Conservation (phyloP, 352 stramenopile species). For the Phytophthora foliorum region DNA sequence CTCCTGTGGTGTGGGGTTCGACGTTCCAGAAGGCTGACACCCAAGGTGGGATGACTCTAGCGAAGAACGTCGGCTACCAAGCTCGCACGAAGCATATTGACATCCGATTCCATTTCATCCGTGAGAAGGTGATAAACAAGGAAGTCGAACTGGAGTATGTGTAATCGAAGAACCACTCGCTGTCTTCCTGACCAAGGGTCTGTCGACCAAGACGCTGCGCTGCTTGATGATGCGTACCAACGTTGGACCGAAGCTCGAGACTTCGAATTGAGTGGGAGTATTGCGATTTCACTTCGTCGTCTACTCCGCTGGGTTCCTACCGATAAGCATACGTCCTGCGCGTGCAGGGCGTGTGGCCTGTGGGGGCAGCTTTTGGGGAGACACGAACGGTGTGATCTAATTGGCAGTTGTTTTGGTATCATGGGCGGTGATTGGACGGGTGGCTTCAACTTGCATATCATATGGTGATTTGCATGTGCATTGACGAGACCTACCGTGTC, state of each 20-base stretch:
- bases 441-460: too few species aligned
- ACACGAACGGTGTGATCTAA: too few species aligned
- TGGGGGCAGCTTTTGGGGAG: too few species aligned
- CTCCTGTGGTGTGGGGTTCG: constrained; percentile 24
- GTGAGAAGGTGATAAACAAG: constrained; percentile 21
- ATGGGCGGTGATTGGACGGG: too few species aligned
- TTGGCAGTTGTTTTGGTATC: too few species aligned
- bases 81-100: constrained; percentile 32
- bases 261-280: constrained; percentile 13
- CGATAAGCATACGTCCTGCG: too few species aligned
- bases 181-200: constrained; percentile 31
- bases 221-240: constrained; percentile 17
- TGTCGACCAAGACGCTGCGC: constrained; percentile 29
- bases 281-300: too few species aligned
- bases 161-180: constrained; percentile 36
- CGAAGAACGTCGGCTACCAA: constrained; percentile 38
- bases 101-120: constrained; percentile 39
- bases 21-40: constrained; percentile 40
- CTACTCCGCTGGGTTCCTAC: too few species aligned
- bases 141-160: constrained; percentile 26
- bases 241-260: constrained; percentile 1
- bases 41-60: constrained; percentile 33
- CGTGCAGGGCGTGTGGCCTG: too few species aligned
- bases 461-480: too few species aligned
- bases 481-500: too few species aligned